Conservation (phyloP, 2,329 filamentous ascomycete genomes). For the Penicillium sp. region DNA sequence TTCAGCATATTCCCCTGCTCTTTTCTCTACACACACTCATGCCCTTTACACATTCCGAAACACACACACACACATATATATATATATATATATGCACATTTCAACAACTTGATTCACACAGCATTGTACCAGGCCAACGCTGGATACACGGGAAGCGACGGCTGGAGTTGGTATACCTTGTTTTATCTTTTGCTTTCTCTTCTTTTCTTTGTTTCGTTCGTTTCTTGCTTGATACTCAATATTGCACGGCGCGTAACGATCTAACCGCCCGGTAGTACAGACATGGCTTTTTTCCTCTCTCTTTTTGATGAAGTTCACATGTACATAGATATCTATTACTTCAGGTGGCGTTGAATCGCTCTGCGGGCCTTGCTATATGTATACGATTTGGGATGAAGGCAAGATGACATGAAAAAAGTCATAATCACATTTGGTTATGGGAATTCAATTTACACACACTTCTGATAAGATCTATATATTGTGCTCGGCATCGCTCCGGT, state of each 20-base stretch:
- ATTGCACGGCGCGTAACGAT: conserved; percentile 2
- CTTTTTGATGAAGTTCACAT: not conserved
- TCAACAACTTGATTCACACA: not conserved
- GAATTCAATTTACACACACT: not conserved
- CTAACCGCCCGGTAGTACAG: not conserved
- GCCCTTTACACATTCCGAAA: too few species aligned
- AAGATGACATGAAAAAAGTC: not conserved
- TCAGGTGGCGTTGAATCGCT: not conserved
- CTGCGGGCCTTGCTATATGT: not conserved
- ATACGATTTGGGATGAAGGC: not conserved
- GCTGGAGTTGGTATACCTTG: conserved; percentile 9
- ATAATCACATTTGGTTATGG: not conserved
- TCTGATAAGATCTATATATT: not conserved
- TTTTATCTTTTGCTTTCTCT: not conserved
- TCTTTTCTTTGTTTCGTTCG: not conserved
- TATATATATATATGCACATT: not conserved
- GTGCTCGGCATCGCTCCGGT: conserved; percentile 25
- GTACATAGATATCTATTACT: not conserved
- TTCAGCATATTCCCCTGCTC: not conserved
- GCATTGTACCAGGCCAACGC: conserved; percentile 10
- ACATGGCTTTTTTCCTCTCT: not conserved
- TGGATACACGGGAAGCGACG: conserved; percentile 17
- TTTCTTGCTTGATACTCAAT: not conserved
- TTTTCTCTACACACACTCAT: not conserved
- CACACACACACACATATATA: too few species aligned